Evolutionary conservation across 2,329 filamentous ascomycete genomes (phyloP).

Genomic region (Xylariales sp.): DNA sequence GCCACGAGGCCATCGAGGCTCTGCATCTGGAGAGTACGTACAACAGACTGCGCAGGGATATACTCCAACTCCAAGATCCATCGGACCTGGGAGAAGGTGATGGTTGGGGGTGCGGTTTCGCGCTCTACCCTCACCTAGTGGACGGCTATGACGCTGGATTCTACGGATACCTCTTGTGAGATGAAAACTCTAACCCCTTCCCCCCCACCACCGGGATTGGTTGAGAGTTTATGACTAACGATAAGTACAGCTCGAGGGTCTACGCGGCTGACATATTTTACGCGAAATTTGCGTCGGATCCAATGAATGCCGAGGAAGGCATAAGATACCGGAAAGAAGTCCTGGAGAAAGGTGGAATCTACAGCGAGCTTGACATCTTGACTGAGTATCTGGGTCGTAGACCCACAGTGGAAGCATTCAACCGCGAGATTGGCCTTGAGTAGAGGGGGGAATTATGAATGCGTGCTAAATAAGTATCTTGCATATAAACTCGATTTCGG

Average conservation of each 20-base stretch:
- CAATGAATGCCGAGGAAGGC: neutral
- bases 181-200: neutral
- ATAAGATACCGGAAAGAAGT: neutral
- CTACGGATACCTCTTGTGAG: neutral
- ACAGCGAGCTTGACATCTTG: neutral
- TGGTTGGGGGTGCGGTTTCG: neutral
- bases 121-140: neutral
- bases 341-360: neutral
- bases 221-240: neutral
- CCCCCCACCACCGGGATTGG: neutral
- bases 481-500: too few relatives aligned
- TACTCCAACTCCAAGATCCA: neutral
- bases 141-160: constrained; percentile 1
- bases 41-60: neutral
- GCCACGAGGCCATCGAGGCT: neutral
- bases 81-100: neutral
- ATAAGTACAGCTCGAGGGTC: neutral
- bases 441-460: too few relatives aligned
- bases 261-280: neutral
- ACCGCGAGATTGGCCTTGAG: neutral
- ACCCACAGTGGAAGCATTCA: neutral
- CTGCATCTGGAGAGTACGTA: neutral
- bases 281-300: neutral
- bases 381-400: neutral
- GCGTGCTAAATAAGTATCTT: too few relatives aligned